Percentiles rank a stretch among this genome's conserved stretches.
These are phyloP conservation scores for Blastobotrys niveus DNA, from an alignment of 1,139 yeast species.

Conservation along the genomic window DNA sequence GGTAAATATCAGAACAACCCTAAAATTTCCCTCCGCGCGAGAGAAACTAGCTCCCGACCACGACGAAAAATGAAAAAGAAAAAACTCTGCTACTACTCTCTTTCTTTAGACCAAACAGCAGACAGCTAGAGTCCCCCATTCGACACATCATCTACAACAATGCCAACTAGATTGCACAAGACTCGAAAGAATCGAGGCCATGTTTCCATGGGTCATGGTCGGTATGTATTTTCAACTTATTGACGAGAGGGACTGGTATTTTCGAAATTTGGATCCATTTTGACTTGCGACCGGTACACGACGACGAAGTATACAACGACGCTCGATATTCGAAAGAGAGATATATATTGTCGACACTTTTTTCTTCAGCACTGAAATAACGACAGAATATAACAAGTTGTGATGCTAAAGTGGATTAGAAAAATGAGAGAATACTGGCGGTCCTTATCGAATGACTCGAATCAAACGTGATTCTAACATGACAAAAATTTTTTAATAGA, in stretches of 20 bases:
- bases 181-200: constrained; percentile 99
- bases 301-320: neutral
- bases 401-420: too few species aligned
- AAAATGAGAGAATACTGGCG: too few species aligned
- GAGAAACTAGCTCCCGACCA: too few species aligned
- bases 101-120: too few species aligned
- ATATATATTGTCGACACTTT: neutral
- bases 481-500: constrained; percentile 71
- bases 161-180: constrained; percentile 99
- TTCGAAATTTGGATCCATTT: neutral
- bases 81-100: too few species aligned
- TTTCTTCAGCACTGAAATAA: neutral
- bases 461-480: too few species aligned
- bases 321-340: neutral
- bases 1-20: too few species aligned
- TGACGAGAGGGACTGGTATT: neutral
- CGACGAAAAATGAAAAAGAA: too few species aligned
- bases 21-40: too few species aligned
- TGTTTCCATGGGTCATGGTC: constrained; percentile 98
- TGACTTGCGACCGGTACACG: neutral
- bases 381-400: neutral
- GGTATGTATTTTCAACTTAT: constrained; percentile 39
- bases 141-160: constrained; percentile 3
- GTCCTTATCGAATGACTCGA: too few species aligned
- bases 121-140: too few species aligned